Percentiles rank a stretch among this genome's conserved stretches.
phyloP scores from a whole-genome alignment of 805 yeast species.

The Candida stauntonica region DNA sequence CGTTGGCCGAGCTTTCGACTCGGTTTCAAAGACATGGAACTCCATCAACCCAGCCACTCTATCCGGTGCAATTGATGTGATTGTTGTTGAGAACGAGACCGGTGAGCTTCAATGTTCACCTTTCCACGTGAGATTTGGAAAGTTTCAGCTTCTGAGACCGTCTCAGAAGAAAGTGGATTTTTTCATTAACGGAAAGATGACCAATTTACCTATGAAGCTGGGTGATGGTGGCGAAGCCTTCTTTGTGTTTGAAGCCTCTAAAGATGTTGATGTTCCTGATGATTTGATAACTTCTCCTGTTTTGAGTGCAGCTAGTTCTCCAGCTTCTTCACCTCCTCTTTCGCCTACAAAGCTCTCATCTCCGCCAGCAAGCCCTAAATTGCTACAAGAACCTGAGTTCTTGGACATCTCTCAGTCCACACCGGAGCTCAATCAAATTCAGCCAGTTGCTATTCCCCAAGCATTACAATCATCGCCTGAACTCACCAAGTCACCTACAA shows the following conservation, averaged over 20 bases:
- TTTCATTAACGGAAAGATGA: slow-evolving; percentile 73
- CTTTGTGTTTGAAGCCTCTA: slow-evolving; percentile 86
- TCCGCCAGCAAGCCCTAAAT: background rate
- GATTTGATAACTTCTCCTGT: slow-evolving; percentile 49
- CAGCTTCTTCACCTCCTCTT: slow-evolving; percentile 21
- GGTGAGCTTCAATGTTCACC: slow-evolving; percentile 85
- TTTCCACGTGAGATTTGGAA: slow-evolving; percentile 94
- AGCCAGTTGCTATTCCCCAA: slow-evolving; percentile 5
- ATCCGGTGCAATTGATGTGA: slow-evolving; percentile 95
- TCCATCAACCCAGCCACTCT: slow-evolving; percentile 94
- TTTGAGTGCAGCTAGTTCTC: slow-evolving; percentile 21
- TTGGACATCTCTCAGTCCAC: slow-evolving; percentile 37
- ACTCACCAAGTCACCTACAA: slow-evolving; percentile 16
- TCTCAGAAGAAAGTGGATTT: slow-evolving; percentile 92
- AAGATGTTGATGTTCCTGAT: slow-evolving; percentile 56
- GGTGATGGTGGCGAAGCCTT: slow-evolving; percentile 99
- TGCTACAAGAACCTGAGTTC: slow-evolving; percentile 44
- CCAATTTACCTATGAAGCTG: slow-evolving; percentile 89
- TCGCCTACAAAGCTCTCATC: slow-evolving; percentile 18
- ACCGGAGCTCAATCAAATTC: slow-evolving; percentile 12
- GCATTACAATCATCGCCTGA: slow-evolving; percentile 8
- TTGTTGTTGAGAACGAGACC: slow-evolving; percentile 86
- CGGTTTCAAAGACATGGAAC: slow-evolving; percentile 96
- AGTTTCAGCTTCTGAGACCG: slow-evolving; percentile 87
- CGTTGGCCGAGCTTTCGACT: slow-evolving; percentile 92